These are phyloP conservation scores for Diutina neorugosa DNA, from an alignment of 1,139 yeast genomes.

Conservation along the genomic window DNA sequence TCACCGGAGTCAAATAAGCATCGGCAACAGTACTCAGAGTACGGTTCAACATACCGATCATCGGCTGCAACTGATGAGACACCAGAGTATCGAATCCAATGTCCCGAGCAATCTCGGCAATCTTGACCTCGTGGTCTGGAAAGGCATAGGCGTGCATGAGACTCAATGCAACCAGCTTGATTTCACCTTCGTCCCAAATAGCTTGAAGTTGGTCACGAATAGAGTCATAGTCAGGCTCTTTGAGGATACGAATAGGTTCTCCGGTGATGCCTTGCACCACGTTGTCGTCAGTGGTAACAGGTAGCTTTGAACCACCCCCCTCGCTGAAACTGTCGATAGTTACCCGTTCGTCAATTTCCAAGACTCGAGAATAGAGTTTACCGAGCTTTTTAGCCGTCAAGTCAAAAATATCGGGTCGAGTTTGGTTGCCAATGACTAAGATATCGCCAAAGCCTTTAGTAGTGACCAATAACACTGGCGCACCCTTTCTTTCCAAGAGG, in stretches of 20 bases:
- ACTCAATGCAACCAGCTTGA: constrained; percentile 26
- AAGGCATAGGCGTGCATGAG: constrained; percentile 29
- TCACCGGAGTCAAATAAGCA: constrained; percentile 68
- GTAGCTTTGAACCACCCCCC: constrained; percentile 14
- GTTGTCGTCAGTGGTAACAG: constrained; percentile 10
- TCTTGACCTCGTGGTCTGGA: constrained; percentile 25
- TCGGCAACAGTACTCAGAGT: constrained; percentile 69
- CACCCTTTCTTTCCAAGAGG: constrained; percentile 56
- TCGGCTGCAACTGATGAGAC: constrained; percentile 56
- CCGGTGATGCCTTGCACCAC: constrained; percentile 24
- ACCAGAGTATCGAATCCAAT: constrained; percentile 40
- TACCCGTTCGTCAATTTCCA: constrained; percentile 63
- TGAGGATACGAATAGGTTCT: constrained; percentile 20
- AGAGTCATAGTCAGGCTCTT: constrained; percentile 18
- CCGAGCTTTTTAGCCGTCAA: constrained; percentile 25
- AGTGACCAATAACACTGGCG: constrained; percentile 47
- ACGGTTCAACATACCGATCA: constrained; percentile 60
- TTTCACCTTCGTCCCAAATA: constrained; percentile 16
- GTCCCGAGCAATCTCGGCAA: constrained; percentile 24
- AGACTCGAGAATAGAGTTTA: constrained; percentile 44
- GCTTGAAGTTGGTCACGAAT: constrained; percentile 15
- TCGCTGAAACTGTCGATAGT: constrained; percentile 57
- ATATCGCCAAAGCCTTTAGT: constrained; percentile 60
- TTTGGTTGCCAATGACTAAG: constrained; percentile 58
- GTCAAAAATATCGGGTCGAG: constrained; percentile 55